Evolutionary conservation across 192 early-diverging fungal species (phyloP), one percentile per base, ranked within the genome.

Genomic region (Coemansia sp.): DNA sequence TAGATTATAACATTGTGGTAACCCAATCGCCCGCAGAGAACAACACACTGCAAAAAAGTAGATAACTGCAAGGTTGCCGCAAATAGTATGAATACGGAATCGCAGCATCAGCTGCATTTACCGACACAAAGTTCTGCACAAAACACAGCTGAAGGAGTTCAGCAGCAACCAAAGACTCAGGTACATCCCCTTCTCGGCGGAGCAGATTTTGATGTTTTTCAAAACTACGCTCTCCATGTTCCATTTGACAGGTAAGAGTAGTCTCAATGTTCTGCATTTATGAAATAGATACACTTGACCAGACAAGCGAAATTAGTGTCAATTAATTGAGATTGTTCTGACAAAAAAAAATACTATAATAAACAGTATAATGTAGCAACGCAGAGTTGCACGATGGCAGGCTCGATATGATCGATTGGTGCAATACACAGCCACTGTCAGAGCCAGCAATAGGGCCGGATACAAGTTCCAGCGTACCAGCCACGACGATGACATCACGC

Each of bases 201-300:
- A 32, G 62, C 61, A 3, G 63, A 60, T 24, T 30, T 72, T 24
- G 59, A 66, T 25, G 63, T 46, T 2, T 56, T 75, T 22, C 73
- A 69, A 46, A 61, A 75, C 63, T 75, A 75, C 53, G 73, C 52
- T 17, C 59, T 75, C 3, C 73, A 75, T 36, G 61, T 65, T 14
- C 73, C 73, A 54, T 64, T 75, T 53, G 33, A 54, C 17, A 62
- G 73, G 73, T 70, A 75, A 64, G 58, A 22, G 20, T 2, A 3
- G 21, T 25, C 4, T 19, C 1, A 6, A 4, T 53, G n/a, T 11
- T 29, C 59, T 21, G 11, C 63, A 46, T 4, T 5, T 20, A 1
- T 17, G 17, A 19, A 33, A 5, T 21, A 29, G 8, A 61, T 36
- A 10, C 33, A 36, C 33, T 36, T 36, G 33, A 0, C 0, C 6